Percentiles rank a stretch among this genome's conserved stretches.
These are phyloP conservation scores for Colletotrichum liriopes DNA, from an alignment of 2,329 filamentous ascomycete genomes.

Conservation along the genomic window DNA sequence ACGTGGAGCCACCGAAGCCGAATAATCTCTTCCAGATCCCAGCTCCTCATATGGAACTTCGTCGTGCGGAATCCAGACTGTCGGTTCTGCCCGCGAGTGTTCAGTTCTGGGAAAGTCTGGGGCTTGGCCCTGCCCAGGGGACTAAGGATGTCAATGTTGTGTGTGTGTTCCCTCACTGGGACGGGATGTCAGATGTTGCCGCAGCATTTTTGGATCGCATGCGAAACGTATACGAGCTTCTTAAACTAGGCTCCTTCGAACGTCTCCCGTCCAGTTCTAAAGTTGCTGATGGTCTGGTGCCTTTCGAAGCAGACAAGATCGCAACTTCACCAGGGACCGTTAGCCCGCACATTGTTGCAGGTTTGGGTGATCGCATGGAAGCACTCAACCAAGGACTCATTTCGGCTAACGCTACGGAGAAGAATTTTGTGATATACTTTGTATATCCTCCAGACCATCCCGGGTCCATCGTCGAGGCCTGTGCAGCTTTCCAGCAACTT, in stretches of 20 bases:
- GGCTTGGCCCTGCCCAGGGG: conserved; percentile 80
- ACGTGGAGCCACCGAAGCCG: conserved; percentile 63
- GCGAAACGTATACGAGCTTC: conserved; percentile 80
- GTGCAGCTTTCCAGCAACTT: conserved; percentile 80
- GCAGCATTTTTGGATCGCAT: conserved; percentile 77
- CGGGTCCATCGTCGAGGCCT: conserved; percentile 77
- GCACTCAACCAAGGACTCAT: conserved; percentile 64
- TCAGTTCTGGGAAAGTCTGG: conserved; percentile 86
- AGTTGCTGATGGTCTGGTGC: conserved; percentile 65
- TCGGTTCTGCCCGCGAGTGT: conserved; percentile 83
- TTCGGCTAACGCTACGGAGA: conserved; percentile 59
- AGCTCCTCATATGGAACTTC: conserved; percentile 80
- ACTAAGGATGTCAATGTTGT: conserved; percentile 80
- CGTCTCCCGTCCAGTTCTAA: conserved; percentile 60
- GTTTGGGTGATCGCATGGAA: conserved; percentile 64
- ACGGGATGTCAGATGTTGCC: conserved; percentile 74
- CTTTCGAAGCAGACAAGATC: conserved; percentile 65
- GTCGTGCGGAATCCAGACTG: conserved; percentile 77
- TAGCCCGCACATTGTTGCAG: conserved; percentile 47
- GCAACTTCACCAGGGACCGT: conserved; percentile 36
- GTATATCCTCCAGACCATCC: conserved; percentile 78
- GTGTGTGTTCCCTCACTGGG: conserved; percentile 79
- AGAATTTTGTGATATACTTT: conserved; percentile 83
- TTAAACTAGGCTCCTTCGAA: conserved; percentile 79
- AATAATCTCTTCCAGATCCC: conserved; percentile 75